Percentiles rank a stretch among this genome's conserved stretches.
These are phyloP conservation scores for Ceratobasidium papillatum DNA, from an alignment of 1,284 basidiomycete species.

Conservation along the genomic window DNA sequence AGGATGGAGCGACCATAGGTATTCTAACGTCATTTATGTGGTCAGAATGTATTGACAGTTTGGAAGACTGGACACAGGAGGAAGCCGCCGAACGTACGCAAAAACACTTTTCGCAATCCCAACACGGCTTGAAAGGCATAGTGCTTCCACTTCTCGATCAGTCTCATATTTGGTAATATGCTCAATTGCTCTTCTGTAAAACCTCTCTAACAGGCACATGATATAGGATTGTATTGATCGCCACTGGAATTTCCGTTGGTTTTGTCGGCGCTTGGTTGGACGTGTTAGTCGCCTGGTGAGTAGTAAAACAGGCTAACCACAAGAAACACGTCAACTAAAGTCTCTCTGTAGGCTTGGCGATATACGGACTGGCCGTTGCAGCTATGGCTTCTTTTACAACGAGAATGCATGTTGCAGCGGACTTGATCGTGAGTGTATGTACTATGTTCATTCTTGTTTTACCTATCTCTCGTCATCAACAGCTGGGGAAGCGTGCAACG, in stretches of 20 bases:
- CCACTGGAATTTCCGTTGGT: constrained; percentile 74
- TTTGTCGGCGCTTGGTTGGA: constrained; percentile 77
- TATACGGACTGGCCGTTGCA: constrained; percentile 72
- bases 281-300: constrained; percentile 75
- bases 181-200: not conserved
- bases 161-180: constrained; percentile 70
- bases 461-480: constrained; percentile 12
- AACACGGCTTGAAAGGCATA: constrained; percentile 64
- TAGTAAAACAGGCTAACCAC: constrained; percentile 1
- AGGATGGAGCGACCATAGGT: constrained; percentile 44
- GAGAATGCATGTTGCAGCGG: constrained; percentile 76
- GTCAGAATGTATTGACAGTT: not conserved
- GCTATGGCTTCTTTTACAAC: constrained; percentile 77
- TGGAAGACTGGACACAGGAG: constrained; percentile 72
- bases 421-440: constrained; percentile 66
- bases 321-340: not conserved
- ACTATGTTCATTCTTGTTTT: constrained; percentile 13
- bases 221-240: constrained; percentile 54
- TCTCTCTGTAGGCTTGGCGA: constrained; percentile 65
- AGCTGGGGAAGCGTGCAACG: constrained; percentile 76
- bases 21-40: not conserved
- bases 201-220: not conserved
- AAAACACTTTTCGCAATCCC: constrained; percentile 60
- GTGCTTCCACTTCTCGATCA: constrained; percentile 65
- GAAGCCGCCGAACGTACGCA: constrained; percentile 69